phyloP scores from a whole-genome alignment of 129 eudicot genomes.

The sunflower (Helianthus annuus) region DNA sequence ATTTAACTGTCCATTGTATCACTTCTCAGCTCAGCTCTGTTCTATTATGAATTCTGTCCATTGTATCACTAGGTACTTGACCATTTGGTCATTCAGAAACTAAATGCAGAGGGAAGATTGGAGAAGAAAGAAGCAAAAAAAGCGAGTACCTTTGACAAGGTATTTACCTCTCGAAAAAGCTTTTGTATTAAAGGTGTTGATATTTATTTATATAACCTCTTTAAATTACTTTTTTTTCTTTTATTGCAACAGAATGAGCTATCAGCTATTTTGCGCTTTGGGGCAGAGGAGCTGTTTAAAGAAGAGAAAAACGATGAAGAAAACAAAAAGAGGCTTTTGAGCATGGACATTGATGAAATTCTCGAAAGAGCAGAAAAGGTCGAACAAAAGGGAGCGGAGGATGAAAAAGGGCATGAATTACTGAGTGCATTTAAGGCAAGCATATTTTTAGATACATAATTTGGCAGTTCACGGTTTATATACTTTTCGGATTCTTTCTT shows the following conservation, averaged over 20 bases:
- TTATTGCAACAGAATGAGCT: conserved; percentile 77
- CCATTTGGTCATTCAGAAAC: conserved; percentile 89
- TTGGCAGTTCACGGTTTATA: neutral
- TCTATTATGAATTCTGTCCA: neutral
- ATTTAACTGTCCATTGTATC: neutral
- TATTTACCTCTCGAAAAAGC: conserved; percentile 26
- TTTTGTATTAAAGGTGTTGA: neutral
- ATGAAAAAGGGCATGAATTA: conserved; percentile 65
- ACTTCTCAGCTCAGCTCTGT: neutral
- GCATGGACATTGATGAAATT: conserved; percentile 94
- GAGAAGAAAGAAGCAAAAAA: conserved; percentile 95
- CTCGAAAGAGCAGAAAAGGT: conserved; percentile 98
- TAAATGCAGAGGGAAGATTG: conserved; percentile 85
- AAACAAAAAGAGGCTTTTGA: conserved; percentile 81
- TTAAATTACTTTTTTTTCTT: conserved; percentile 1
- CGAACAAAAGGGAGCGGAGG: conserved; percentile 66
- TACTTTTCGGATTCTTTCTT: neutral
- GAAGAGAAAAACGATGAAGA: conserved; percentile 98
- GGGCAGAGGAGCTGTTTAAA: conserved; percentile 95
- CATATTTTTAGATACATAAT: neutral
- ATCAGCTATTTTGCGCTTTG: conserved; percentile 95
- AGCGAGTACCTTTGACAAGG: conserved; percentile 84
- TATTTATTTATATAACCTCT: neutral
- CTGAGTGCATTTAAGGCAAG: conserved; percentile 88
- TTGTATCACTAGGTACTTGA: conserved; percentile 64